Evolutionary conservation across 1,284 basidiomycete species (phyloP), one percentile per base, ranked within the genome.

Genomic region (Ganoderma sinense): DNA sequence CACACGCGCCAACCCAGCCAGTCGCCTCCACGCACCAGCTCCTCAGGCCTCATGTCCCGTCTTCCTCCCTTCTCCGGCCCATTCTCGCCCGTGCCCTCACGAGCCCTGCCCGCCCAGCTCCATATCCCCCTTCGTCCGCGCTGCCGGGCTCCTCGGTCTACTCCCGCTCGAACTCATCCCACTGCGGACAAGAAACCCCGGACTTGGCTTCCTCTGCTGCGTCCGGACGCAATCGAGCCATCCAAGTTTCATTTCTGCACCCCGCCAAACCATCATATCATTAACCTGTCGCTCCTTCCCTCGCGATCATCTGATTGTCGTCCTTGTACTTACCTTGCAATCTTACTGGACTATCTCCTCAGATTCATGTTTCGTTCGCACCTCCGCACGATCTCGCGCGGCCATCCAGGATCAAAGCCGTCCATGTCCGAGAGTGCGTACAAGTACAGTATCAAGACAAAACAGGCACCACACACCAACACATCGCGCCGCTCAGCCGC

Each of bases 261-360:
- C 16, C 58, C 65, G 55, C 60, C 67, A 69, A 20, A 62, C 43
- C 40, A 45, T 55, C 68, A 66, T 51, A 68, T 69, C 68, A 68
- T 61, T 41, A 61, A 64, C 71, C 68, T 73, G 70, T 65, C 72
- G 68, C 43, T 33, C 51, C 61, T 56, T 11, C 67, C 70, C 59
- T 69, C 70, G 65, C 70, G 68, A 71, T 73, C 72, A 71, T 73
- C 70, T 73, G 72, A 73, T 73, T 71, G 72, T 73, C 43, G 72
- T 71, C 70, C 55, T 70, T 67, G 36, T 62, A 65, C 70, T 64
- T 64, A 29, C 68, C 67, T 23, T 62, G 43, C 72, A 73, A 45
- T 65, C 33, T 60, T 65, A 62, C 61, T 55, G 36, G 36, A 39
- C 36, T 39, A 66, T 33, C 58, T 56, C 39, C 39, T 48, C 56